These are phyloP conservation scores for Penicillium flavigenum DNA, from an alignment of 495 filamentous ascomycete genomes.

Conservation along the genomic window DNA sequence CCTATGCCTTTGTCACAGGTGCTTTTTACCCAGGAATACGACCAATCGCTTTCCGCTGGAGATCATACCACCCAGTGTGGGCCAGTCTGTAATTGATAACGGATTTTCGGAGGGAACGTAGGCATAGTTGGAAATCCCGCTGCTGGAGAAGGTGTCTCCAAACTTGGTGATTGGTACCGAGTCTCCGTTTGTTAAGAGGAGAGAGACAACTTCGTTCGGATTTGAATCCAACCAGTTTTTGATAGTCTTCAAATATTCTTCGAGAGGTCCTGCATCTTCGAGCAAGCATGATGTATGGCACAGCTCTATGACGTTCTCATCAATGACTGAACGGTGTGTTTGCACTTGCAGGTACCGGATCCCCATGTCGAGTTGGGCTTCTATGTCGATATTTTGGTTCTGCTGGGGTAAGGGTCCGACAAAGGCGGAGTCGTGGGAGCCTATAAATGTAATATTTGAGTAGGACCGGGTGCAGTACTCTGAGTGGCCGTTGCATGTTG, in stretches of 20 bases:
- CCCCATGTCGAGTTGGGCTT: slow-evolving; percentile 64
- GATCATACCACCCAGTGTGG: slow-evolving; percentile 63
- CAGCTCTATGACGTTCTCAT: slow-evolving; percentile 52
- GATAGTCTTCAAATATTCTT: slow-evolving; percentile 55
- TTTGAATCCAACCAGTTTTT: slow-evolving; percentile 64
- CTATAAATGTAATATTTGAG: slow-evolving; percentile 66
- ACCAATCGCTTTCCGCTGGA: slow-evolving; percentile 57
- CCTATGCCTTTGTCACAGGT: not conserved
- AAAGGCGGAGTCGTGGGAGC: slow-evolving; percentile 69
- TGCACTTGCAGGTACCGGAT: slow-evolving; percentile 70
- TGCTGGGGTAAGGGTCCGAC: slow-evolving; percentile 58
- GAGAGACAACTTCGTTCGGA: slow-evolving; percentile 66
- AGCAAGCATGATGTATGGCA: slow-evolving; percentile 67
- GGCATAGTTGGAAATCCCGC: slow-evolving; percentile 58
- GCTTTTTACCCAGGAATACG: slow-evolving; percentile 53
- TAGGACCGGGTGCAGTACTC: slow-evolving; percentile 60
- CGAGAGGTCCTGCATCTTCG: slow-evolving; percentile 62
- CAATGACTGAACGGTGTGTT: slow-evolving; percentile 51
- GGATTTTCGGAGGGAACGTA: slow-evolving; percentile 48
- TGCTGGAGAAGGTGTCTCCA: slow-evolving; percentile 51
- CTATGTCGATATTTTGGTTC: slow-evolving; percentile 66
- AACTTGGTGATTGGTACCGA: slow-evolving; percentile 49
- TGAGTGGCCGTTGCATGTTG: slow-evolving; percentile 64
- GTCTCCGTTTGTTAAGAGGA: slow-evolving; percentile 69
- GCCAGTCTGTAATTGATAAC: slow-evolving; percentile 52